Base-by-base conservation (phyloP, 495 filamentous ascomycete species). In the Copromyces sp. region DNA sequence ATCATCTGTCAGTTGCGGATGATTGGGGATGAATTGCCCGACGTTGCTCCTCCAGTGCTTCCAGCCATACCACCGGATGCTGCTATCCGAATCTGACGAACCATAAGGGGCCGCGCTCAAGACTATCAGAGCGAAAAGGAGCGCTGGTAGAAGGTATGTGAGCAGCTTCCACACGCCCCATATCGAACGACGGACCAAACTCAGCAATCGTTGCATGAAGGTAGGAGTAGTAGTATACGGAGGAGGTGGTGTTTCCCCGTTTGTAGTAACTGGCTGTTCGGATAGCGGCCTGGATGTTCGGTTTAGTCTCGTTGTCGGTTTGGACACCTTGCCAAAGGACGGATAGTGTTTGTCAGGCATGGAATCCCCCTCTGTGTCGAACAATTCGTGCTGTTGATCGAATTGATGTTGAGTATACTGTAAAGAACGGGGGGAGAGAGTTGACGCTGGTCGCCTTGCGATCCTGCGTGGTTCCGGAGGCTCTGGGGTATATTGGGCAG, bases 31-130 rank as follows among this genome's bases (percentile, higher is more conserved):
- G 47, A 78, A 72, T 45, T 78, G 76, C 9, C 75, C 76, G 24
- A 73, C 29, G 39, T 77, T 78, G 68, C n/a, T 70, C 17, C 45
- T 40, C 75, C 69, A 72, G 70, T 76, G 44, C 16, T 68, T 38
- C 74, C 74, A 77, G 20, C 76, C 76, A 47, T 74, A 74, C 76
- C 76, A 77, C 3, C 44, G 39, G 61, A 72, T 71, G 16, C 44
- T 70, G 29, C 14, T 65, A 16, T 65, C 29, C 32, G 53, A 65
- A 17, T 65, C 53, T 29, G 14, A 11, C 29, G 53, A 65, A 9
- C 29, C 53, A 65, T 65, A 65, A 4, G 53, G n/a, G 17, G 70
- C 17, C 32, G 41, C 38, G 16, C 5, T 35, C 24, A 38, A 20
- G 20, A 45, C 38, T 7, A 32, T 3, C 42, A 71, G 44, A 41